Conservation (phyloP, 73 alveolate genomes). For the Paramecium sexaurelia region DNA sequence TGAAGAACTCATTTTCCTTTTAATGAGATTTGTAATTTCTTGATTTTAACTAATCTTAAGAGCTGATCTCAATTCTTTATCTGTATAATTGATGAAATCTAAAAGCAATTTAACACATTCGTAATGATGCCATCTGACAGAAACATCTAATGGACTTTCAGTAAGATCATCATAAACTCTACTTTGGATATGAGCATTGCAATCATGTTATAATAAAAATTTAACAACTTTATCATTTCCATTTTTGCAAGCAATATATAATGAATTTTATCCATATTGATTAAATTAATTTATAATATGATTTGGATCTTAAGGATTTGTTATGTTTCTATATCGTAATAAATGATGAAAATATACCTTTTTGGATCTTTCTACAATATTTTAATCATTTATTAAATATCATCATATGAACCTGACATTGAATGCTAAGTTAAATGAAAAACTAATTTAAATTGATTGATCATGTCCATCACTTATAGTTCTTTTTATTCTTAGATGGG, state of each 20-base stretch:
- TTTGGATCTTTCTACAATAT: not conserved
- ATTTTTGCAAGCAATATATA: slow-evolving; percentile 4
- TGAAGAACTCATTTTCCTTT: slow-evolving; percentile 14
- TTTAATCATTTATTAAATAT: not conserved
- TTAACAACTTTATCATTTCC: slow-evolving; percentile 33
- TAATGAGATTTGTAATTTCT: not conserved
- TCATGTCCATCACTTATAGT: not conserved
- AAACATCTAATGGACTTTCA: slow-evolving; percentile 36
- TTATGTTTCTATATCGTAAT: not conserved
- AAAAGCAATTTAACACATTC: slow-evolving; percentile 20
- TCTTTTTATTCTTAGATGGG: not conserved
- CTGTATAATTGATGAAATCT: not conserved
- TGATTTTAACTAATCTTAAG: slow-evolving; percentile 2
- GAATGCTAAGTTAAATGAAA: not conserved
- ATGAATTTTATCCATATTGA: slow-evolving; percentile 39
- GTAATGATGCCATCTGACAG: slow-evolving; percentile 31
- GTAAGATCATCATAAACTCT: not conserved
- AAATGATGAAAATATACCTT: not conserved
- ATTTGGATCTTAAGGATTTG: slow-evolving; percentile 31
- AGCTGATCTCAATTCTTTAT: slow-evolving; percentile 21
- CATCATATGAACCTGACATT: not conserved
- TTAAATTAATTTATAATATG: not conserved
- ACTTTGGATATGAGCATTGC: not conserved
- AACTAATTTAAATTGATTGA: slow-evolving; percentile 4
- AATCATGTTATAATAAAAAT: not conserved